Base-by-base conservation (phyloP, 2,329 filamentous ascomycete genomes). In the Penicillium sp. region DNA sequence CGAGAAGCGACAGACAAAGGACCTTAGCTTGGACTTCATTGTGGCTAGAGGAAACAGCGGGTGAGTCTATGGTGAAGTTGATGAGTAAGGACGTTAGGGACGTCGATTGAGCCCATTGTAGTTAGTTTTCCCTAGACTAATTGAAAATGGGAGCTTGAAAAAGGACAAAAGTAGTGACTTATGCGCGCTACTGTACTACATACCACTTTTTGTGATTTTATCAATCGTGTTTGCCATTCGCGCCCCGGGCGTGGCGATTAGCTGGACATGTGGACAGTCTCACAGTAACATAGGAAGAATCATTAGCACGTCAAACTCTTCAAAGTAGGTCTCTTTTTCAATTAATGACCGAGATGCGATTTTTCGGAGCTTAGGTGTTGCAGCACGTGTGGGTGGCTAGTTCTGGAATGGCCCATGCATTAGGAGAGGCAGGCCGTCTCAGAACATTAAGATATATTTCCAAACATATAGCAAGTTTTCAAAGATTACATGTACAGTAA, bases 21-120 rank as follows among this genome's bases (percentile, higher is more conserved):
- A 77, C 71, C 49, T 76, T 73, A 24, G 74, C 75, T 10, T 77
- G 59, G 13, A 77, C 73, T 63, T 78, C 75, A 45, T 76, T 72
- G 21, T 65, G 58, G 4, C 69, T 65, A 0, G 73, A 71, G 24
- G 70, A 69, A 13, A 78, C 74, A 21, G 3, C 6, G 74, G 74
- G 48, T 77, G 18, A 77, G 45, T 73, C 66, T 29, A 70, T 60
- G 34, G 69, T 65, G 52, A 76, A 74, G 44, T 75, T 70, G 23
- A 77, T 71, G 6, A 65, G 69, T 76, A 53, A 77, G 73, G 7
- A 59, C 63, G 43, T 60, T 44, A 10, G 55, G 61, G 41, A 64
- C 58, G 15, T 49, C 44, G 29, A 43, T 45, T 31, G 45, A 57
- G 39, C 13, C 29, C 59, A 61, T 59, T 16, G n/a, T 56, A n/a